Evolutionary conservation across 768 basidiomycete genomes (phyloP).

Genomic region (Phlebiopsis gigantea): DNA sequence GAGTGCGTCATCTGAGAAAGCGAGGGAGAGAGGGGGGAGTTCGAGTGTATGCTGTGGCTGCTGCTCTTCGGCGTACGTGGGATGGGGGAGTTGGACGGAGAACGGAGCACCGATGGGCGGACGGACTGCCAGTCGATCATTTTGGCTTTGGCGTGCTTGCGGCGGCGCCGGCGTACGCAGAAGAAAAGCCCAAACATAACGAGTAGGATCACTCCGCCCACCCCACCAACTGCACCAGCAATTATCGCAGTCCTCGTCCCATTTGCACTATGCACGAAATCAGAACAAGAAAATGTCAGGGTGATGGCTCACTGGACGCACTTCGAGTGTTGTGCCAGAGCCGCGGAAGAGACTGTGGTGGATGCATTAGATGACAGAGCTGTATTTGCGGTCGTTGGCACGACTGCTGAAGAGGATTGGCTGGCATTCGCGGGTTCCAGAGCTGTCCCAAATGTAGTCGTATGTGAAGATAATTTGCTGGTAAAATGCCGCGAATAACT

Average conservation of each 20-base stretch:
- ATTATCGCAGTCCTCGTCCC: conserved; percentile 3
- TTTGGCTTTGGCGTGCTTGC: not conserved
- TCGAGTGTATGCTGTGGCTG: not conserved
- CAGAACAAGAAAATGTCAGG: not conserved
- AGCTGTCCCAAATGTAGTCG: too few relatives aligned
- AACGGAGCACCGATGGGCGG: not conserved
- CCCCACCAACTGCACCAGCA: conserved; percentile 9
- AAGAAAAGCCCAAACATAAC: conserved; percentile 1
- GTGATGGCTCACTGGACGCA: not conserved
- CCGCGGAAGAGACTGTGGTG: not conserved
- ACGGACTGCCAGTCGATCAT: conserved; percentile 9
- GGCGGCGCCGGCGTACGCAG: conserved; percentile 3
- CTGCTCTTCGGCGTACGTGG: not conserved
- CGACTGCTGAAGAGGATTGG: too few relatives aligned
- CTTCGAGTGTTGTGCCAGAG: not conserved
- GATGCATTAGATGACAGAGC: not conserved
- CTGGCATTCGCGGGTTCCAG: too few relatives aligned
- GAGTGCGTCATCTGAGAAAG: not conserved
- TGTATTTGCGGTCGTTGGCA: too few relatives aligned
- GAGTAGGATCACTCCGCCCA: conserved; percentile 4
- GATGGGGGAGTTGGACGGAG: not conserved
- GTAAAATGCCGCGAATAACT: too few relatives aligned
- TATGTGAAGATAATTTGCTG: too few relatives aligned
- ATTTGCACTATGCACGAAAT: not conserved
- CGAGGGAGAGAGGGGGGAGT: not conserved